Evolutionary conservation across 768 basidiomycete species (phyloP).

Genomic region (Myochromella boudieri): DNA sequence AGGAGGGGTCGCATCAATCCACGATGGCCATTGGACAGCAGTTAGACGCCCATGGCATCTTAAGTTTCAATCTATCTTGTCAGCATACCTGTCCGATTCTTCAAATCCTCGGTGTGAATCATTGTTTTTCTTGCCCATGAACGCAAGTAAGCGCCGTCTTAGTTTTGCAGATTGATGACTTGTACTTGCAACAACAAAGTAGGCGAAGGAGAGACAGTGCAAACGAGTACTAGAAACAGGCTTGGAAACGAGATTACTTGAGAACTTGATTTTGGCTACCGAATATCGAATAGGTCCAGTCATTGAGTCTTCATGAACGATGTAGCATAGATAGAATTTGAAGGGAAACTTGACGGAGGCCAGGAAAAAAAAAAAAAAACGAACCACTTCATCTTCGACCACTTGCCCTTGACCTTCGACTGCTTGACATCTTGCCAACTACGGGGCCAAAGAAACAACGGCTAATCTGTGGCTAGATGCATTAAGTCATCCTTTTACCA

Average conservation of each 20-base stretch:
- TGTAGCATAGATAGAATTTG: conserved; percentile 39
- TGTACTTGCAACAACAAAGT: conserved; percentile 48
- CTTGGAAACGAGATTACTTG: conserved; percentile 61
- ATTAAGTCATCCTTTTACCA: conserved; percentile 50
- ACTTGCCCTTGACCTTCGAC: conserved; percentile 42
- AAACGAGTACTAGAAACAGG: conserved; percentile 53
- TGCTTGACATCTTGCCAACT: conserved; percentile 25
- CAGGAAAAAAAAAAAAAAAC: conserved; percentile 37
- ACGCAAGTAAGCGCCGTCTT: conserved; percentile 19
- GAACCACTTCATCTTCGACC: conserved; percentile 42
- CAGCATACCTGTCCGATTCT: conserved; percentile 7
- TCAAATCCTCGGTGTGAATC: conserved; percentile 17
- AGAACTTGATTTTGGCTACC: conserved; percentile 63
- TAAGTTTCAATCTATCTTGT: too few species aligned
- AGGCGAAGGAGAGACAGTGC: conserved; percentile 42
- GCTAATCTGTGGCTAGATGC: conserved; percentile 9
- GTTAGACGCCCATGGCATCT: conserved; percentile 7
- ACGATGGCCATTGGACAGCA: too few species aligned
- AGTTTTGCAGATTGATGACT: conserved; percentile 28
- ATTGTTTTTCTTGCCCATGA: conserved; percentile 15
- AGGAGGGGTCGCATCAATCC: too few species aligned
- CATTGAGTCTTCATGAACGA: conserved; percentile 42
- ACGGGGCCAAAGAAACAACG: conserved; percentile 24
- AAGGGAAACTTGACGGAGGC: conserved; percentile 41
- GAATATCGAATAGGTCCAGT: conserved; percentile 50